Conservation (phyloP, 2,329 filamentous ascomycete genomes). For the Aspergillus sojae region DNA sequence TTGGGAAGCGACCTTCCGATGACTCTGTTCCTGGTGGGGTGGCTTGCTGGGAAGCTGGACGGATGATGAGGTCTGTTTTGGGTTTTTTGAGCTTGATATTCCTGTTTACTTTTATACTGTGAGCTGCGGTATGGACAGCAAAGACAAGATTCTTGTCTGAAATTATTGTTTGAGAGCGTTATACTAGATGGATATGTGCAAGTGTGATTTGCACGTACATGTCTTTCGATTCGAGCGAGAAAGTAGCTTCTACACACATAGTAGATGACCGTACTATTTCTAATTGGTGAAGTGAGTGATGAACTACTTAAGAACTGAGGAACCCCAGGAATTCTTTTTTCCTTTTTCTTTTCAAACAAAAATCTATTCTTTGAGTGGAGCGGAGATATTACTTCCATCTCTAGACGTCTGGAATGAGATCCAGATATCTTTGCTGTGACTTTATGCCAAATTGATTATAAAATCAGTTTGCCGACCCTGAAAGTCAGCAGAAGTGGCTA, state of each 20-base stretch:
- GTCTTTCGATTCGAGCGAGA: background rate
- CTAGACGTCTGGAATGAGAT: background rate
- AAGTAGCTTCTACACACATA: background rate
- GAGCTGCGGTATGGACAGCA: background rate
- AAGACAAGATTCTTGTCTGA: background rate
- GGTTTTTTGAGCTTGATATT: background rate
- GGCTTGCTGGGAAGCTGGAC: background rate
- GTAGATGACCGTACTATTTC: no score
- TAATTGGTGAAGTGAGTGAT: background rate
- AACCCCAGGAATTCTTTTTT: background rate
- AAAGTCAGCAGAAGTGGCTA: background rate
- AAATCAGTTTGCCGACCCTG: background rate
- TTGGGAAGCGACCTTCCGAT: background rate
- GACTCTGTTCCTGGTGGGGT: background rate
- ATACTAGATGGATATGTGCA: background rate
- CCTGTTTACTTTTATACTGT: background rate
- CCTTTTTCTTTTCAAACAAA: background rate
- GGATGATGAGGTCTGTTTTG: background rate
- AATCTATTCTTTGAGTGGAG: background rate
- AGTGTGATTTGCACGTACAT: background rate
- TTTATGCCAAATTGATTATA: background rate
- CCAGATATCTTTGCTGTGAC: constrained; percentile 2
- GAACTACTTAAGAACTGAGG: no score
- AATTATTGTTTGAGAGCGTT: background rate
- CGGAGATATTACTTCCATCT: background rate